Conservation (phyloP, 2,329 filamentous ascomycete genomes). For the Diaporthe sp. region DNA sequence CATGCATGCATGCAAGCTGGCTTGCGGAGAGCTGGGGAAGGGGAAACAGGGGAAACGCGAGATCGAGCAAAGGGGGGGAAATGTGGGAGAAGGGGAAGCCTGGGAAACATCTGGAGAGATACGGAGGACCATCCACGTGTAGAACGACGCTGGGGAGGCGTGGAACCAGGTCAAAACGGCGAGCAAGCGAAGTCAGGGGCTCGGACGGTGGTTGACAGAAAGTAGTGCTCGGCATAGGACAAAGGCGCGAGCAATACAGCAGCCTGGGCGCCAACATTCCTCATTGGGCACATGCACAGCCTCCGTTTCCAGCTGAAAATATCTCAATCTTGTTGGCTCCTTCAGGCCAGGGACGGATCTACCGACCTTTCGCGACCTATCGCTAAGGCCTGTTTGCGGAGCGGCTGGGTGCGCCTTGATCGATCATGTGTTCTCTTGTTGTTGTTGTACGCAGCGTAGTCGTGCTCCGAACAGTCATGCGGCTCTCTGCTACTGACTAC, state of each 20-base stretch:
- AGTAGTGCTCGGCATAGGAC: constrained; percentile 1
- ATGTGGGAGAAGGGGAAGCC: constrained; percentile 25
- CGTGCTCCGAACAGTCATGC: background rate
- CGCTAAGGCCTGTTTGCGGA: constrained; percentile 23
- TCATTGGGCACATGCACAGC: background rate
- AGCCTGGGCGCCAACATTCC: background rate
- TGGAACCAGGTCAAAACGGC: constrained; percentile 23
- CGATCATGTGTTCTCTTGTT: constrained; percentile 1
- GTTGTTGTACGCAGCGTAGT: background rate
- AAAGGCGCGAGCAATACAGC: constrained; percentile 20
- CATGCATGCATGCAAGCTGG: constrained; percentile 42
- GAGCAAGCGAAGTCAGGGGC: constrained; percentile 1
- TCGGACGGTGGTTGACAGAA: constrained; percentile 6
- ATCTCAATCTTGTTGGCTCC: constrained; percentile 28
- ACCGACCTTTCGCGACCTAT: constrained; percentile 20
- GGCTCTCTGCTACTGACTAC: background rate
- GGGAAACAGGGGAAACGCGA: constrained; percentile 39
- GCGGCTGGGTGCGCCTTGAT: background rate
- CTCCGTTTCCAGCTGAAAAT: constrained; percentile 27
- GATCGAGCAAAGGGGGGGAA: constrained; percentile 4
- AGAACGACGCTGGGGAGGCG: background rate
- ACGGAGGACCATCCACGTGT: background rate
- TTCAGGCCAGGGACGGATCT: constrained; percentile 20
- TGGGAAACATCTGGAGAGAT: constrained; percentile 31
- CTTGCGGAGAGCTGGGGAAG: constrained; percentile 45